Conservation (phyloP, 164 flowering plant species). For the Vitis rotundifolia region DNA sequence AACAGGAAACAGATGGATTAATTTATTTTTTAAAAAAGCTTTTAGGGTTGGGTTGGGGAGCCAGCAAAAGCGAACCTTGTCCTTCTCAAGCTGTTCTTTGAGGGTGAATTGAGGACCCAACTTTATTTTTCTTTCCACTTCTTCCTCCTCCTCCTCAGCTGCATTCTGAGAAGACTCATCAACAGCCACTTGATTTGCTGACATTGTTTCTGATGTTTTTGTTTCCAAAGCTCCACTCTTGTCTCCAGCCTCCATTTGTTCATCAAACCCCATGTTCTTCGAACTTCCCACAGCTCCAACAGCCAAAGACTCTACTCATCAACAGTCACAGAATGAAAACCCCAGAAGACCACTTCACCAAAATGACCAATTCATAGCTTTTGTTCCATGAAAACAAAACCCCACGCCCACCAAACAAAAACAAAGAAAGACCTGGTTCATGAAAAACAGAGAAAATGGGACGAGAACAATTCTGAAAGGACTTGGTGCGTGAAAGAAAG, state of each 20-base stretch:
- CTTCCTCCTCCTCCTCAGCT: slow-evolving; percentile 46
- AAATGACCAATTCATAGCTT: too few species aligned
- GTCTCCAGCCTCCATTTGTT: slow-evolving; percentile 21
- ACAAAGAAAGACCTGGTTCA: neutral
- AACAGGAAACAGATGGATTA: neutral
- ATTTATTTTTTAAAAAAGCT: too few species aligned
- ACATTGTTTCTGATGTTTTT: neutral
- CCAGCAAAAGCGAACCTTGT: slow-evolving; percentile 31
- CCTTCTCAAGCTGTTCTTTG: slow-evolving; percentile 48
- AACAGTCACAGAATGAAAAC: slow-evolving; percentile 4
- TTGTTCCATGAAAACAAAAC: neutral
- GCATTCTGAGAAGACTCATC: slow-evolving; percentile 44
- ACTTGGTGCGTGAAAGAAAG: neutral
- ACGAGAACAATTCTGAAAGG: neutral
- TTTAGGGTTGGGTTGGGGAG: too few species aligned
- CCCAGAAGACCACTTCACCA: neutral
- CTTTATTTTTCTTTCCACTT: slow-evolving; percentile 30
- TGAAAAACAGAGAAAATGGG: neutral
- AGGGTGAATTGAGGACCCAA: slow-evolving; percentile 50
- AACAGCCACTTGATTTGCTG: slow-evolving; percentile 11
- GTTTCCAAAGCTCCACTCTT: slow-evolving; percentile 2
- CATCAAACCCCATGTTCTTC: slow-evolving; percentile 43
- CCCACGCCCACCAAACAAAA: neutral
- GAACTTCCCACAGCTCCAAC: slow-evolving; percentile 39
- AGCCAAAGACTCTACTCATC: slow-evolving; percentile 32